Evolutionary conservation across 2,329 filamentous ascomycete genomes (phyloP).

Genomic region (Fusarium goolgardi): DNA sequence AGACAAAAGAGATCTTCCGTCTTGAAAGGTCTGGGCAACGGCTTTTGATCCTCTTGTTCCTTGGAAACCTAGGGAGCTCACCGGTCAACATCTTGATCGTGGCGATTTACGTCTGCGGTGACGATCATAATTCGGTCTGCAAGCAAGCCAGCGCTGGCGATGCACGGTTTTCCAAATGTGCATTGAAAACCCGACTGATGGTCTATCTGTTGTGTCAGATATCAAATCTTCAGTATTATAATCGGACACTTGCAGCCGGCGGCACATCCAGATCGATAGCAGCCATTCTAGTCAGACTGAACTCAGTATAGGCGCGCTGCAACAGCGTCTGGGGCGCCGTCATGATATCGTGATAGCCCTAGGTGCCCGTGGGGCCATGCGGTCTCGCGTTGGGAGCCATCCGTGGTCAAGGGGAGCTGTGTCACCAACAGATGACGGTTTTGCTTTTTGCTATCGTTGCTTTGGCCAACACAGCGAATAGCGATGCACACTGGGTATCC

Average conservation of each 20-base stretch:
- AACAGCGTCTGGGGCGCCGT: constrained; percentile 13
- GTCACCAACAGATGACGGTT: constrained; percentile 26
- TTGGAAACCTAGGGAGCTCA: constrained; percentile 1
- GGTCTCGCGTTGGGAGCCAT: constrained; percentile 20
- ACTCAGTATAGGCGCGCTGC: constrained; percentile 24
- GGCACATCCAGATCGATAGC: constrained; percentile 20
- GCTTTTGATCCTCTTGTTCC: constrained; percentile 1
- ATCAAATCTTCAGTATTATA: constrained; percentile 33
- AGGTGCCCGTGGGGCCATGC: constrained; percentile 23
- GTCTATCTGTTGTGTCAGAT: constrained; percentile 9
- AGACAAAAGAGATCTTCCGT: constrained; percentile 2
- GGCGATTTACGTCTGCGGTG: constrained; percentile 13
- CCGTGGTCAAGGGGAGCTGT: constrained; percentile 9
- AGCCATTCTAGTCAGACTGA: constrained; percentile 17
- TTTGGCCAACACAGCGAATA: constrained; percentile 23
- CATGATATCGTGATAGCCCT: constrained; percentile 20
- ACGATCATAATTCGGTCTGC: constrained; percentile 8
- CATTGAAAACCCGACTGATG: constrained; percentile 3
- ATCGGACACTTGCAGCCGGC: constrained; percentile 28
- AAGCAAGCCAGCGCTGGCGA: constrained; percentile 9
- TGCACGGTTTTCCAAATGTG: constrained; percentile 11
- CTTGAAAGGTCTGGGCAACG: constrained; percentile 10
- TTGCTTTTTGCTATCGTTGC: constrained; percentile 39
- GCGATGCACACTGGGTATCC: constrained; percentile 20
- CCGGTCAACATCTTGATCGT: constrained; percentile 25